Base-by-base conservation (phyloP, 768 basidiomycete genomes). In the Terana coerulea region DNA sequence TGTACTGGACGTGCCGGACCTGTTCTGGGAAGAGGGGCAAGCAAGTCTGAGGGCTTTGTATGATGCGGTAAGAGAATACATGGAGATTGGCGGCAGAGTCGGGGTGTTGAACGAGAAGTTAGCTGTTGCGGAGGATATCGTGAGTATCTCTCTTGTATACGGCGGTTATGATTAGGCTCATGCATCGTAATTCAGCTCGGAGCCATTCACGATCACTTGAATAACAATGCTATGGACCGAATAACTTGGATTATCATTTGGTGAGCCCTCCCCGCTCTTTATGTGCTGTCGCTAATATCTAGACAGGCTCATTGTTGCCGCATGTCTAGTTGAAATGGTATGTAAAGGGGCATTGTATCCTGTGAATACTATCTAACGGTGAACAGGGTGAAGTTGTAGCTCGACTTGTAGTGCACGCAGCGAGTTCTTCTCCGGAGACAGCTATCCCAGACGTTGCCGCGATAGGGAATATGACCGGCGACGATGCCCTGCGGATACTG, bases 121-220 rank as follows among this genome's bases (percentile, higher is more conserved):
- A 31, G 84, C 81, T 3, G 88, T 94, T 6, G 88, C 90, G 12
- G 89, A 88, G 59, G 92, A 92, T 70, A 80, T 98, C 65, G 91
- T 94, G 62, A 59, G 89, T 76, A 15, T 26, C 17, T 2, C 46
- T 30, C 46, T 31, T n/a, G 1, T 5, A 45, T 34, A 12, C 6
- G 31, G 30, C 39, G 15, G n/a, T 31, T 40, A 28, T 28, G 15
- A 30, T 3, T 15, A 9, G 26, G 26, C 21, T n/a, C 30, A 2
- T 41, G 2, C 28, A 10, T 14, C 3, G 29, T 24, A 8, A 22
- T 40, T 12, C 53, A 94, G 91, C 75, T 95, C 54, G 89, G 91
- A 58, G 88, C 88, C 37, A 95, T 97, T 57, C 94, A 97, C 60
- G 91, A 95, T 58, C 92, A 95, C 61, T 68, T 97, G 47, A 95